A percentile compares a stretch with the other conserved stretches of the same genome.
These are phyloP conservation scores for Trichoderma afroharzianum DNA, from an alignment of 2,329 filamentous ascomycete species.

Conservation along the genomic window DNA sequence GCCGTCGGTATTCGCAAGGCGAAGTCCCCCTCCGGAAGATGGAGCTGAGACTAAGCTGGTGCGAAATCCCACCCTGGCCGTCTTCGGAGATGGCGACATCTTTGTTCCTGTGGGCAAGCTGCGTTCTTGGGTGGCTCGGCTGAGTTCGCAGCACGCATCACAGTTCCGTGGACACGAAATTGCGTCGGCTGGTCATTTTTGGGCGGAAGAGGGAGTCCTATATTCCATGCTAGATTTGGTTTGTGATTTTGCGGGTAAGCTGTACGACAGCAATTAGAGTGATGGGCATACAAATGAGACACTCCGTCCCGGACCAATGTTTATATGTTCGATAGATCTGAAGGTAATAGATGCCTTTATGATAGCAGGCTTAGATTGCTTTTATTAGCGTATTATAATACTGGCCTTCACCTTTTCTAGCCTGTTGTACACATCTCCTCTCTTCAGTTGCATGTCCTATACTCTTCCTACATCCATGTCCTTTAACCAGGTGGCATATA, in stretches of 20 bases:
- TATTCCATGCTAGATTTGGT: constrained; percentile 27
- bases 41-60: constrained; percentile 54
- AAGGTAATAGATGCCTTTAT: not conserved
- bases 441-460: not conserved
- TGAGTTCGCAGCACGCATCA: constrained; percentile 44
- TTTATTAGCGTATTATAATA: not conserved
- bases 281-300: not conserved
- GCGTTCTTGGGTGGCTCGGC: constrained; percentile 59
- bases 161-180: constrained; percentile 48
- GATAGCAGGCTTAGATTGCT: not conserved
- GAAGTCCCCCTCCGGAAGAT: constrained; percentile 25
- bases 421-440: not conserved
- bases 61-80: constrained; percentile 57
- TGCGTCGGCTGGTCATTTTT: constrained; percentile 58
- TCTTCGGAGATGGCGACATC: constrained; percentile 72
- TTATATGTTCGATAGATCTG: not conserved
- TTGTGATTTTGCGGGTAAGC: constrained; percentile 26
- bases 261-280: constrained; percentile 16
- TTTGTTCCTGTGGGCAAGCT: constrained; percentile 68
- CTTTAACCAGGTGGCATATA: not conserved
- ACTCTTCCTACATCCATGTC: not conserved
- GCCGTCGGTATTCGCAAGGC: constrained; percentile 27
- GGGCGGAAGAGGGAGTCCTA: constrained; percentile 52
- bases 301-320: not conserved
- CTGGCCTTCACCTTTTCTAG: not conserved